Base-by-base conservation (phyloP, 169 alveolate genomes). In the Eimeria necatrix region DNA sequence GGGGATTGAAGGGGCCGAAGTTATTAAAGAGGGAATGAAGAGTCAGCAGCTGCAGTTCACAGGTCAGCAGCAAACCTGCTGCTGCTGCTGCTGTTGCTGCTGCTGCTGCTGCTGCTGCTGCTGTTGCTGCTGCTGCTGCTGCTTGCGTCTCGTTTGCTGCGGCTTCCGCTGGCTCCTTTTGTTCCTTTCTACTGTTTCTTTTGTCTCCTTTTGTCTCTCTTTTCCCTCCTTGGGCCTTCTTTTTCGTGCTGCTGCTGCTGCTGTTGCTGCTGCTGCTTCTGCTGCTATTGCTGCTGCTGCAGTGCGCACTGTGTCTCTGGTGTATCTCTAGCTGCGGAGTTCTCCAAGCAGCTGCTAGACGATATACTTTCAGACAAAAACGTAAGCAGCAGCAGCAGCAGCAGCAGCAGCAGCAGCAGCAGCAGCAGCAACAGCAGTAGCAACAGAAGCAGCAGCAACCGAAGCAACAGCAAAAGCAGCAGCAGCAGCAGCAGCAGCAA, bases 11-110 rank as follows among this genome's bases (percentile, higher is more conserved):
- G 94, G 94, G 18, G 94, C 94, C 9, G 86, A 46, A 24, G 94
- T 88, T 20, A 52, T 88, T 0, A 76, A 88, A 51, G 94, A 88
- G n/a, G 94, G 94, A 52, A 88, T 88, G 94, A 76, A 56, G 41
- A 61, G 85, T 10, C 94, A 88, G 52, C 80, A 88, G 86, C 86
- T 88, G 53, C 94, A 88, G 73, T 88, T 88, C 94, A 88, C 94
- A n/a, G 94, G 94, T 88, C 41, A 32, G 41, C 41, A 32, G 41
- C 41, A 32, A 32, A 32, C 41, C 41, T 32, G 41, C 41, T 32
- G 41, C 41, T 32, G 41, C 41, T 32, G 41, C 41, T 32, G 41
- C 41, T 32, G 41, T 2, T 32, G 41, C 41, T 32, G 41, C 2
- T 32, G 41, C 41, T 32, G 41, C 41, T 32, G 41, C 41, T 32